Base-by-base conservation (phyloP, 1,139 yeast genomes). In the Geotrichum klebahnii region DNA sequence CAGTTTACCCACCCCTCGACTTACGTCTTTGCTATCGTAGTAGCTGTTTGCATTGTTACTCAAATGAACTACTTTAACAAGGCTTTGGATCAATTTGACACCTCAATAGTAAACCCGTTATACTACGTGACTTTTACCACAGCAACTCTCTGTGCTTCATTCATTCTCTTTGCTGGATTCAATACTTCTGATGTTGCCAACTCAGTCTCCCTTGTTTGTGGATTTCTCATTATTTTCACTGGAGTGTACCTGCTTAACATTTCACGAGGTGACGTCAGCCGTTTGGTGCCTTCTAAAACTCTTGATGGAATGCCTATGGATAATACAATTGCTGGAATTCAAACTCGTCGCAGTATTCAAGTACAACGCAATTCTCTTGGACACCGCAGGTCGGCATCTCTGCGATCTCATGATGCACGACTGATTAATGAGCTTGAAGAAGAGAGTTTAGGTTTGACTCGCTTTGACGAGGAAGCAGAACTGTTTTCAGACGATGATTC, bases 31-130 rank as follows among this genome's bases (percentile, higher is more conserved):
- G 79, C 88, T 43, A 60, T 78, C 39, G 90, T 87, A 34, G 96
- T 88, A 50, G 86, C 76, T 9, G 76, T 84, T 39, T 88, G 96
- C 69, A 88, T 89, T 57, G 63, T 86, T 59, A 86, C 95, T 2
- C 97, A 88, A 68, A 87, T 88, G 96, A 88, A 87, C 70, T 88
- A 85, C 66, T 87, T 88, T 74, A 88, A 88, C 74, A 88, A 87
- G 71, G 96, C 96, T 0, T 75, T 88, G 62, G 96, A 90, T 61
- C 96, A 86, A 67, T 88, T 87, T 62, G 96, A 88, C 65, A 88
- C 96, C 2, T 86, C 95, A 1, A 85, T 89, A 57, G 96, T 88
- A 51, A 88, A 89, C 67, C 96, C 96, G 29, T 73, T 88, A 55
- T 88, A 88, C 70, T 88, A 89, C 63, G 97, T 88, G 51, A 83